A percentile compares a stretch with the other conserved stretches of the same genome.
These are phyloP conservation scores for Torrubiella hemipterigena DNA, from an alignment of 2,329 filamentous ascomycete species.

Conservation along the genomic window DNA sequence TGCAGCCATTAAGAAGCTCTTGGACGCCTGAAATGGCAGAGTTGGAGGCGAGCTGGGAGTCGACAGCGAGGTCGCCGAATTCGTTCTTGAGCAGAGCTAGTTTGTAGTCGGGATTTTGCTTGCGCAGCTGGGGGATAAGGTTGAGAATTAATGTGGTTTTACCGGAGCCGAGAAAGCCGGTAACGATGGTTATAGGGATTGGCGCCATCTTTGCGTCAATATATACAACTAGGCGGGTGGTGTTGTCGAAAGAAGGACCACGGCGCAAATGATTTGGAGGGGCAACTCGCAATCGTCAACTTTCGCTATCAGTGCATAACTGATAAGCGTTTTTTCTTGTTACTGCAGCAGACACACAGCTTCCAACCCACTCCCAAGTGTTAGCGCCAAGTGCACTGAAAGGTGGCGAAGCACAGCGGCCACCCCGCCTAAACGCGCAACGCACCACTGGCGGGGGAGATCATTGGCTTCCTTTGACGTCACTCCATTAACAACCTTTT, in stretches of 20 bases:
- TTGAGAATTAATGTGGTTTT: constrained; percentile 95
- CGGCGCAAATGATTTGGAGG: neutral
- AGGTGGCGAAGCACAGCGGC: too few relatives aligned
- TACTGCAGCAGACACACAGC: too few relatives aligned
- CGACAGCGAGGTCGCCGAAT: constrained; percentile 88
- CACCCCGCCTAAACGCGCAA: too few relatives aligned
- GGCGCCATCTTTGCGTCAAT: constrained; percentile 38
- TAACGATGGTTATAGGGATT: constrained; percentile 88
- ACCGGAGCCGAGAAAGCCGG: constrained; percentile 89
- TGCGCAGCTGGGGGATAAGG: constrained; percentile 77
- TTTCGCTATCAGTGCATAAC: too few relatives aligned
- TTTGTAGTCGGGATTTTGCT: constrained; percentile 62
- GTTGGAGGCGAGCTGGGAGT: constrained; percentile 79
- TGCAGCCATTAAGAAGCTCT: constrained; percentile 92
- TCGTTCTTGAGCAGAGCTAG: constrained; percentile 96
- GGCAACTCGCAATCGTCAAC: too few relatives aligned
- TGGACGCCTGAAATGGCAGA: constrained; percentile 78
- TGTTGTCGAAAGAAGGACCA: constrained; percentile 1
- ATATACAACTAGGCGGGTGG: neutral
- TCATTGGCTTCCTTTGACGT: constrained; percentile 6
- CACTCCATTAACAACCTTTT: constrained; percentile 4
- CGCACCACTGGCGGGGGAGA: too few relatives aligned
- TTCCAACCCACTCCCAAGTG: too few relatives aligned
- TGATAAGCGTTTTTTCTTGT: too few relatives aligned
- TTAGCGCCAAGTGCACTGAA: too few relatives aligned